phyloP scores from a whole-genome alignment of 2,329 filamentous ascomycete species.

The Fusarium bulbicola region DNA sequence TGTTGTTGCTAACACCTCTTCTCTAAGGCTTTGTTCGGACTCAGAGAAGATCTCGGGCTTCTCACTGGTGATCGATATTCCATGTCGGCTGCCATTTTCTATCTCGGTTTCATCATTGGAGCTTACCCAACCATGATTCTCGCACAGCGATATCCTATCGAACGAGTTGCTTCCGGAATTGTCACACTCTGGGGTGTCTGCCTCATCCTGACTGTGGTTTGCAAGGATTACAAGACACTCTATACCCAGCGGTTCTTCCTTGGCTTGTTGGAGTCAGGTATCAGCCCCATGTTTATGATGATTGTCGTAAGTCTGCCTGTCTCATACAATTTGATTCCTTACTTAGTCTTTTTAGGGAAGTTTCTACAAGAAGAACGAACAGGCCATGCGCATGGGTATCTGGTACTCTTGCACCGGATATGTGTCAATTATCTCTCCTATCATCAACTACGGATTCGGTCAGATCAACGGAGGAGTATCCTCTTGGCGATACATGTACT shows the following conservation, averaged over 20 bases:
- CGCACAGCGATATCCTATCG: constrained; percentile 57
- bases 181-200: constrained; percentile 48
- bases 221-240: constrained; percentile 49
- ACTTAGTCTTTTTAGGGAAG: constrained; percentile 10
- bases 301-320: constrained; percentile 47
- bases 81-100: constrained; percentile 57
- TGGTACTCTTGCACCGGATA: constrained; percentile 57
- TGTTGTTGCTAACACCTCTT: background rate
- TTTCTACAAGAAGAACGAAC: constrained; percentile 55
- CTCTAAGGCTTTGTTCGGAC: constrained; percentile 29
- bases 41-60: constrained; percentile 43
- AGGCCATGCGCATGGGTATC: constrained; percentile 50
- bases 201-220: constrained; percentile 50
- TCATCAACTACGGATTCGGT: constrained; percentile 59
- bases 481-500: constrained; percentile 43
- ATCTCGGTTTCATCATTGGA: constrained; percentile 58
- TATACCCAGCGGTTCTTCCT: constrained; percentile 63
- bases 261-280: constrained; percentile 63
- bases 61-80: constrained; percentile 54
- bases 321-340: fast-evolving
- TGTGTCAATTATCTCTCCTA: constrained; percentile 54
- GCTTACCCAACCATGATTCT: constrained; percentile 54
- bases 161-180: constrained; percentile 52
- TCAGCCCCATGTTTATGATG: constrained; percentile 66
- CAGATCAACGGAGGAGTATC: constrained; percentile 51